Conservation (phyloP, 1,284 basidiomycete species). For the Papiliotrema terrestris region DNA sequence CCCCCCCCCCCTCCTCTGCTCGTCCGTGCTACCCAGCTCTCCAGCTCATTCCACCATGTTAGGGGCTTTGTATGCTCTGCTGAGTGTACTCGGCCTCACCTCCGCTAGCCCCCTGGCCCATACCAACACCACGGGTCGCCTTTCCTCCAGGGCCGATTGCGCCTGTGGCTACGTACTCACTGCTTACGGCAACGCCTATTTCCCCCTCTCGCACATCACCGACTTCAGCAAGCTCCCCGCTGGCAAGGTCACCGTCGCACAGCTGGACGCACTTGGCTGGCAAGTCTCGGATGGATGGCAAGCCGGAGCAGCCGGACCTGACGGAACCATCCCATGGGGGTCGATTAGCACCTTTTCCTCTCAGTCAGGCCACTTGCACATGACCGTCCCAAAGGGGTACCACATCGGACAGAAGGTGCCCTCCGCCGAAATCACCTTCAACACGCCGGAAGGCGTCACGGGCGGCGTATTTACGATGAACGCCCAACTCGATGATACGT, state of each 20-base stretch:
- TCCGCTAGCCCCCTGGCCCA: too few relatives aligned
- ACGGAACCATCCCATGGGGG: background rate
- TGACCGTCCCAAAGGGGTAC: conserved; percentile 9
- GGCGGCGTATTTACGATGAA: conserved; percentile 14
- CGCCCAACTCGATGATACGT: background rate
- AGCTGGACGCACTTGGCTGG: background rate
- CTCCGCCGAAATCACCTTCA: conserved; percentile 5
- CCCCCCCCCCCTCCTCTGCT: too few relatives aligned
- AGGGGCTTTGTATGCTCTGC: too few relatives aligned
- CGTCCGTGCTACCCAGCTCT: too few relatives aligned
- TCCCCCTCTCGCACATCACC: conserved; percentile 3
- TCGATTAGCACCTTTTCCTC: background rate
- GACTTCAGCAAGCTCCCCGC: conserved; percentile 3
- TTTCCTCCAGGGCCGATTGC: conserved; percentile 4
- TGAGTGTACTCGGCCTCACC: too few relatives aligned
- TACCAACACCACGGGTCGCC: too few relatives aligned
- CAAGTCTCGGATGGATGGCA: background rate
- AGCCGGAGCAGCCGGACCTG: conserved; percentile 1
- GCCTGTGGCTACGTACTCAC: conserved; percentile 15
- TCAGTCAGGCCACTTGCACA: conserved; percentile 2
- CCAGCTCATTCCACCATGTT: too few relatives aligned
- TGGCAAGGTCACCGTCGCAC: background rate
- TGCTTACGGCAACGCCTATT: conserved; percentile 12
- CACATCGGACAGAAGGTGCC: background rate
- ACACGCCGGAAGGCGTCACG: background rate